Evolutionary conservation across 192 early-diverging fungal genomes (phyloP), one percentile per base, ranked within the genome.

Genomic region (Coemansia sp.): DNA sequence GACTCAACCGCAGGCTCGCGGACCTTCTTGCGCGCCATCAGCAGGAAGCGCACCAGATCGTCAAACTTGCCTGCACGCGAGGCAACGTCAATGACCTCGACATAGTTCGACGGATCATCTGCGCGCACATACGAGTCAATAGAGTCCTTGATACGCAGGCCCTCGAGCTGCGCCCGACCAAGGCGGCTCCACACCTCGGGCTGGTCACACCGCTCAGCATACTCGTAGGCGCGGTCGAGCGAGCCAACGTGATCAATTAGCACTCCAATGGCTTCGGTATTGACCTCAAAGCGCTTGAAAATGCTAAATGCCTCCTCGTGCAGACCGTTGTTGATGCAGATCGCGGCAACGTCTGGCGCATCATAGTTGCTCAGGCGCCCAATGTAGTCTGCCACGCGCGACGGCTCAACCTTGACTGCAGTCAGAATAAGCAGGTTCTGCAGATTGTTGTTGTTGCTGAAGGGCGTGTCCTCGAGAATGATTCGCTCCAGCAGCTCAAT

Each of bases 341-440:
- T 91, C 53, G 91, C 88, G 7, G 97, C 97, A 81, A 99, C 94
- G 67, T 99, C 94, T 3, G 93, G 88, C 1, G 93, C 95, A 65
- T 99, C 94, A 70, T 85, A 98, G 83, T 96, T 98, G 60, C 91
- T 85, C 32, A 99, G 81, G 29, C 93, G 88, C n/a, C 81, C 85
- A 51, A 99, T 88, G 57, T 94, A 99, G 48, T 97, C 93, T 81
- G 95, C 96, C 13, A 99, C 96, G 53, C 90, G 85, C 33, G 84
- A 53, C 35, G 86, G 87, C 68, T 96, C 91, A n/a, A 92, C 89
- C 75, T 92, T 94, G 65, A 99, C 88, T 5, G 96, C 96, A 10
- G 96, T 99, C 51, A 97, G 77, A 56, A 99, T 97, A 58, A 99
- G 82, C 63, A 99, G 81, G 70, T 99, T 99, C 80, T 99, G 94